A percentile compares a stretch with the other conserved stretches of the same genome.
These are phyloP conservation scores for Amanita muscaria DNA, from an alignment of 768 basidiomycete genomes.

Conservation along the genomic window DNA sequence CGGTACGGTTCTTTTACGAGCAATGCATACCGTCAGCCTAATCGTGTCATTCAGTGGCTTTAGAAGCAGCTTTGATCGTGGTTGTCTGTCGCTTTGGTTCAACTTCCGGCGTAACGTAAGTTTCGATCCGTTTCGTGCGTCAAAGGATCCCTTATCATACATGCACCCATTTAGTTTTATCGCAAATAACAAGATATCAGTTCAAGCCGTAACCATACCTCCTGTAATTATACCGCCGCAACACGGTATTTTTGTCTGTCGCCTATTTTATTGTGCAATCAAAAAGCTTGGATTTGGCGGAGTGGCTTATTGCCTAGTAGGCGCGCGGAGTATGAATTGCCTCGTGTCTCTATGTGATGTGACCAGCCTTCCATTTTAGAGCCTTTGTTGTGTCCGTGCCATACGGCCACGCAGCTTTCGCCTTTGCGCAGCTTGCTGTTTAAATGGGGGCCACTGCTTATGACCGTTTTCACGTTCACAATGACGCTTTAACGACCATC, in stretches of 20 bases:
- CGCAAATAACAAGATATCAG: slow-evolving; percentile 43
- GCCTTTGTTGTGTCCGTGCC: slow-evolving; percentile 5
- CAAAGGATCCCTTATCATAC: slow-evolving; percentile 2
- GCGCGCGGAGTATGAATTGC: slow-evolving; percentile 7
- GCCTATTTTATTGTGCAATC: background rate
- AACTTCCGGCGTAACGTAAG: slow-evolving; percentile 90
- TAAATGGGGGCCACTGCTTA: slow-evolving; percentile 5
- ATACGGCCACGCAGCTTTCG: slow-evolving; percentile 3
- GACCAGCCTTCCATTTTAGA: slow-evolving; percentile 4
- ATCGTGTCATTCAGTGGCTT: slow-evolving; percentile 58
- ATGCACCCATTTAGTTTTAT: slow-evolving; percentile 51
- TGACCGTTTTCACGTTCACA: background rate
- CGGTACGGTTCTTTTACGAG: slow-evolving; percentile 36
- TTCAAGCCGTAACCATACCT: slow-evolving; percentile 1
- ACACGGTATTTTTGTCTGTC: slow-evolving; percentile 5
- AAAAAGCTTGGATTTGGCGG: background rate
- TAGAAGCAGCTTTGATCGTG: slow-evolving; percentile 93
- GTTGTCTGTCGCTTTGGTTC: slow-evolving; percentile 93
- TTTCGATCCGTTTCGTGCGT: slow-evolving; percentile 10
- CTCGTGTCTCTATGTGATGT: slow-evolving; percentile 8
- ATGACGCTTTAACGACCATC: slow-evolving; percentile 7
- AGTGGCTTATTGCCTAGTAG: background rate
- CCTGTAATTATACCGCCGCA: slow-evolving; percentile 7
- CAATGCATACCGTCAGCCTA: slow-evolving; percentile 5
- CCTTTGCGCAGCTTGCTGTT: background rate